phyloP scores from a whole-genome alignment of 1,139 yeast species.

The Arxiozyma slooffiae region DNA sequence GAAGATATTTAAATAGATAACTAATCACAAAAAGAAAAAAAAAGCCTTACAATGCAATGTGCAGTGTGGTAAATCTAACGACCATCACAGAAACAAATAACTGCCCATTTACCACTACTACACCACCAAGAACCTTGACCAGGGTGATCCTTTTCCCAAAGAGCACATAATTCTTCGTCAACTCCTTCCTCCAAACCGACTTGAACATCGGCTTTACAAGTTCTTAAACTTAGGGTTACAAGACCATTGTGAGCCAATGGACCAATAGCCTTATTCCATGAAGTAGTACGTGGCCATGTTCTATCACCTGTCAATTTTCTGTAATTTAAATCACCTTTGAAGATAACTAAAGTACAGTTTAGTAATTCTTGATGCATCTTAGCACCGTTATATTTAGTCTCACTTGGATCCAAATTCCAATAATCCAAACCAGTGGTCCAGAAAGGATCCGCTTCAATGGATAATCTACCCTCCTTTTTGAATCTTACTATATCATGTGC shows the following conservation, averaged over 20 bases:
- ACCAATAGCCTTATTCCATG: slow-evolving; percentile 62
- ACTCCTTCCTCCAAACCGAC: slow-evolving; percentile 71
- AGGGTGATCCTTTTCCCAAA: slow-evolving; percentile 50
- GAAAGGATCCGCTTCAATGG: slow-evolving; percentile 56
- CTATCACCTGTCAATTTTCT: slow-evolving; percentile 89
- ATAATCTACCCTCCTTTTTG: slow-evolving; percentile 42
- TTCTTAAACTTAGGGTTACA: slow-evolving; percentile 66
- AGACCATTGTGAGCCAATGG: slow-evolving; percentile 51
- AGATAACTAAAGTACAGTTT: slow-evolving; percentile 61
- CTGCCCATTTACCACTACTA: slow-evolving; percentile 89
- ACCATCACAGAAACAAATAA: slow-evolving; percentile 46
- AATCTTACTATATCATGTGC: slow-evolving; percentile 44
- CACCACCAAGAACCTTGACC: slow-evolving; percentile 71
- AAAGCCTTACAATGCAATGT: not conserved
- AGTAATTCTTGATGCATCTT: slow-evolving; percentile 43
- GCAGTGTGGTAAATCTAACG: slow-evolving; percentile 2
- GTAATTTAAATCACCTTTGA: slow-evolving; percentile 93
- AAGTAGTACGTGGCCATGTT: slow-evolving; percentile 74
- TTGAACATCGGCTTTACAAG: slow-evolving; percentile 95
- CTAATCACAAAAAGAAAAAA: too few relatives aligned
- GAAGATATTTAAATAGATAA: too few relatives aligned
- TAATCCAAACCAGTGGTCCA: slow-evolving; percentile 78
- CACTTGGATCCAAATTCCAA: slow-evolving; percentile 52
- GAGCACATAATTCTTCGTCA: slow-evolving; percentile 53
- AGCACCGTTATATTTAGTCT: slow-evolving; percentile 49